These are phyloP conservation scores for Cairneyella variabilis DNA, from an alignment of 495 filamentous ascomycete species.

Conservation along the genomic window DNA sequence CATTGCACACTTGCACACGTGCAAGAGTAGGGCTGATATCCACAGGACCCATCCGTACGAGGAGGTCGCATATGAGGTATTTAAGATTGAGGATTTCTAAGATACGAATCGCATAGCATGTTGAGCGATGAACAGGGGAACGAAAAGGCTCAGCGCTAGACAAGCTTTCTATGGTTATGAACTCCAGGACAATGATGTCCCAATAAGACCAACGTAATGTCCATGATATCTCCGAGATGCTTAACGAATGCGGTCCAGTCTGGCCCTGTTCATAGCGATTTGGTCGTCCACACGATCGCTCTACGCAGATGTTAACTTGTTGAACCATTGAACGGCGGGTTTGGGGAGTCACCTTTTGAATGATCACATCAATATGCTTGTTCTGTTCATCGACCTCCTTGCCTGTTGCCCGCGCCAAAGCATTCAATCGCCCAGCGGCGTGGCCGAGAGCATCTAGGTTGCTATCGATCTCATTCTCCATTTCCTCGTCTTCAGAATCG, in stretches of 20 bases:
- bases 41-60: conserved; percentile 66
- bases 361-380: conserved; percentile 65
- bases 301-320: conserved; percentile 29
- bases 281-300: conserved; percentile 70
- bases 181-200: conserved; percentile 11
- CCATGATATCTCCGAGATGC: neutral
- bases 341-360: conserved; percentile 11
- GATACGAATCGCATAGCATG: no score
- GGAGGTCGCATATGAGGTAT: conserved; percentile 67
- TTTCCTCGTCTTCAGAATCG: conserved; percentile 70
- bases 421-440: conserved; percentile 60
- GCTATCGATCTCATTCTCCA: conserved; percentile 70
- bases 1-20: neutral
- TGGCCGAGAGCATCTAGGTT: conserved; percentile 58
- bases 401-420: conserved; percentile 64
- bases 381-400: conserved; percentile 74
- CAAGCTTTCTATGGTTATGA: conserved; percentile 4
- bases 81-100: conserved; percentile 61
- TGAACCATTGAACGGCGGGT: conserved; percentile 27
- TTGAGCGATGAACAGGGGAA: no score
- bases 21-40: neutral
- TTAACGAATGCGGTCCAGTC: conserved; percentile 59
- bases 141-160: no score
- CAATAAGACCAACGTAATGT: conserved; percentile 1
- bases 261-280: conserved; percentile 63